Conservation (phyloP, 306 rosid species). For the Lotus japonicus region DNA sequence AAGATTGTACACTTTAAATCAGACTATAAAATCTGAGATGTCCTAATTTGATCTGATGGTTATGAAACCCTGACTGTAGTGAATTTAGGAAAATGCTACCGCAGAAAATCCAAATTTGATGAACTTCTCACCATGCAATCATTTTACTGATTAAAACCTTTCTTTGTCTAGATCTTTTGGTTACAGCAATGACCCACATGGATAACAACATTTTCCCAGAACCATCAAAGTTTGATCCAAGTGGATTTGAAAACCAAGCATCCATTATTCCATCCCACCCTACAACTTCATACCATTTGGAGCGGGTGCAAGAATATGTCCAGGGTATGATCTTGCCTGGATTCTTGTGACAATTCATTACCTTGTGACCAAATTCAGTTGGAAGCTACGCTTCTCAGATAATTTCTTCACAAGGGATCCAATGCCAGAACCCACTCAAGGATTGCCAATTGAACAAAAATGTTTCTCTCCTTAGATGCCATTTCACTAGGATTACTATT, state of each 20-base stretch:
- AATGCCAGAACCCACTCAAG: conserved; percentile 45
- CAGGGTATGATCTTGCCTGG: conserved; percentile 63
- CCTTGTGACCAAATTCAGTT: conserved; percentile 53
- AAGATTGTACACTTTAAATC: too few species aligned
- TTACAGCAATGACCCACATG: conserved; percentile 59
- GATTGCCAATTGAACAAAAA: conserved; percentile 44
- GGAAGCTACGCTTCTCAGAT: conserved; percentile 65
- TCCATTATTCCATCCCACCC: conserved; percentile 55
- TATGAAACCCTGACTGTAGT: too few species aligned
- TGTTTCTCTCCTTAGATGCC: conserved; percentile 4
- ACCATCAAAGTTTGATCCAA: conserved; percentile 67
- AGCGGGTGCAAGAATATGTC: conserved; percentile 66
- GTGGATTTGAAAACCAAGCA: conserved; percentile 54
- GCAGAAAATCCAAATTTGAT: too few species aligned
- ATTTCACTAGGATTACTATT: too few species aligned
- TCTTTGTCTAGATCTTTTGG: conserved; percentile 53
- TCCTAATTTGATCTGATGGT: too few species aligned
- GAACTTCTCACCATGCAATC: background rate
- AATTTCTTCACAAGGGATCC: conserved; percentile 54
- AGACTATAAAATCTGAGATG: too few species aligned
- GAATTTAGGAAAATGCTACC: too few species aligned
- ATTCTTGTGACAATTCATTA: conserved; percentile 58
- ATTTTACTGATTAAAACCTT: background rate
- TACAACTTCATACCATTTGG: conserved; percentile 62
- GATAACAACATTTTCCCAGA: conserved; percentile 50